Evolutionary conservation across 179 eudicot species (phyloP), one percentile per base, ranked within the genome.

Genomic region (Heliamphora pulchella): DNA sequence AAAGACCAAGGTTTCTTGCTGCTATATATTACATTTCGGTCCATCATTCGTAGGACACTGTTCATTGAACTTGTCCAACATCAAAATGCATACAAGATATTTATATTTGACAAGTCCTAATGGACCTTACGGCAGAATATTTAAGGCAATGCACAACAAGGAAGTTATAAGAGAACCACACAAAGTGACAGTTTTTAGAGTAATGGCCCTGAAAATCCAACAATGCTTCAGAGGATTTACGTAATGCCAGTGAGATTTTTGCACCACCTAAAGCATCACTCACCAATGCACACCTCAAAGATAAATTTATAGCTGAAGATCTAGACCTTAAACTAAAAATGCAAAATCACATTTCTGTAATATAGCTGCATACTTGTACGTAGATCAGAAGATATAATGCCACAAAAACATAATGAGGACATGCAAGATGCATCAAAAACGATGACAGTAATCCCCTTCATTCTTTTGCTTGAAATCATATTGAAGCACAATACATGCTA

Each of bases 251-350:
- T 15, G n/a, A 5, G 75, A 71, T 15, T 71, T 50, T 20, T 8
- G 11, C 1, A 5, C 53, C 17, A 50, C 4, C 13, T 20, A 48
- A 14, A 47, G 47, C 18, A 44, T 11, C 53, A 69, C 48, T 69
- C 73, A 69, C 14, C 74, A 71, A 71, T 43, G 31, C 53, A 71
- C 13, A 71, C 55, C 39, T 71, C 74, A 47, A 46, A 71, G 54
- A 71, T 46, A 7, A 48, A 47, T 71, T 8, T 47, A 46, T 3
- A 71, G 74, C 74, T 71, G 8, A 71, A 51, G 51, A 59, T n/a
- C 64, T 46, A 17, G 54, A 51, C 57, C 13, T n/a, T 22, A 47
- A 71, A 71, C 73, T 47, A 47, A 0, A 11, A 20, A 48, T 43
- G 46, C 51, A 59, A 7, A 20, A 5, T 15, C 73, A 13, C n/a